These are phyloP conservation scores for Candida mattraensis DNA, from an alignment of 805 yeast genomes.

Conservation along the genomic window DNA sequence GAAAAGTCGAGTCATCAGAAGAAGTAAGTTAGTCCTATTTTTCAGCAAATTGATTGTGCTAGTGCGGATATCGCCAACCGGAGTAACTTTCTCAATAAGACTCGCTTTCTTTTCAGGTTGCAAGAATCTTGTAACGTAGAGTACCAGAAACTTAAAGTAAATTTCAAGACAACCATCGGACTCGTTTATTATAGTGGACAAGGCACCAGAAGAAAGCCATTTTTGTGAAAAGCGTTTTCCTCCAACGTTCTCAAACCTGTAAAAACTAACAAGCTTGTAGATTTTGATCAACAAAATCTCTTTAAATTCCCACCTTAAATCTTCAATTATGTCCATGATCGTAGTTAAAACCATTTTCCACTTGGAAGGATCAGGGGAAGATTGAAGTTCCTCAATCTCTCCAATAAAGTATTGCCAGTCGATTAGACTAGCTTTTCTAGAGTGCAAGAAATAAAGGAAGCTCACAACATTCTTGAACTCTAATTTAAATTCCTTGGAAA, in stretches of 20 bases:
- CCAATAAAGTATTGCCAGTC: conserved; percentile 34
- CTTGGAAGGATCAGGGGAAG: not conserved
- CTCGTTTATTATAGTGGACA: conserved; percentile 15
- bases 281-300: conserved; percentile 31
- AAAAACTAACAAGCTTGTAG: conserved; percentile 27
- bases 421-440: conserved; percentile 21
- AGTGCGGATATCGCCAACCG: conserved; percentile 32
- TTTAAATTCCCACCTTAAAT: conserved; percentile 31
- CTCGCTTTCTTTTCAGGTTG: conserved; percentile 17
- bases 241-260: conserved; percentile 31
- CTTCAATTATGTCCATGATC: conserved; percentile 22
- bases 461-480: conserved; percentile 21
- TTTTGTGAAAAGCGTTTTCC: conserved; percentile 4
- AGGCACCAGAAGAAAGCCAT: conserved; percentile 8
- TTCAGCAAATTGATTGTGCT: conserved; percentile 25
- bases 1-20: conserved; percentile 31
- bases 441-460: conserved; percentile 28
- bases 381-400: conserved; percentile 18
- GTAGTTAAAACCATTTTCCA: conserved; percentile 22
- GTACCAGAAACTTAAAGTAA: conserved; percentile 31
- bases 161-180: conserved; percentile 34
- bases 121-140: conserved; percentile 23
- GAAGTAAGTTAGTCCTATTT: conserved; percentile 32
- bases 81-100: conserved; percentile 35
- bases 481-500: conserved; percentile 12